phyloP scores from a whole-genome alignment of 2,329 filamentous ascomycete genomes.

The Aspergillus alliaceus region DNA sequence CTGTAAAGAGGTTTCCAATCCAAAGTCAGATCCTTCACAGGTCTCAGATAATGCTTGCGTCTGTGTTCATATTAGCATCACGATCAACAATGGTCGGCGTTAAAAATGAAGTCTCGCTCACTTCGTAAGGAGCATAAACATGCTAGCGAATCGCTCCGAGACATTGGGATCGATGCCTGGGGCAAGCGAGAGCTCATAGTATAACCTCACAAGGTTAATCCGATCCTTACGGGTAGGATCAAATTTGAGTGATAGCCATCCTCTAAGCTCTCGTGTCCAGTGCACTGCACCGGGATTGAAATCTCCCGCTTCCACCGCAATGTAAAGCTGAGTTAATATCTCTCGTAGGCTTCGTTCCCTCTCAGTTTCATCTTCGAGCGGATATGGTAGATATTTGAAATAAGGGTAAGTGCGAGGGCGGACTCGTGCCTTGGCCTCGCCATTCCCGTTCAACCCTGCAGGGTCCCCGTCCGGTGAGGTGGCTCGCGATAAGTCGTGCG shows the following conservation, averaged over 20 bases:
- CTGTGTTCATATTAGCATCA: slow-evolving; percentile 48
- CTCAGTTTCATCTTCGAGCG: slow-evolving; percentile 75
- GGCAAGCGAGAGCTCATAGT: slow-evolving; percentile 89
- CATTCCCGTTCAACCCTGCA: slow-evolving; percentile 51
- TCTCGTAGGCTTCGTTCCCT: slow-evolving; percentile 77
- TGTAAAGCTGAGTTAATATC: slow-evolving; percentile 91
- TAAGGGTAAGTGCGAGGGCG: slow-evolving; percentile 89
- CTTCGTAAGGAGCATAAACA: slow-evolving; percentile 97
- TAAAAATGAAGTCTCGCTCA: slow-evolving; percentile 51
- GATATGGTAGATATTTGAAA: slow-evolving; percentile 84
- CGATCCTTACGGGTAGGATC: slow-evolving; percentile 85
- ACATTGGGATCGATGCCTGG: slow-evolving; percentile 81
- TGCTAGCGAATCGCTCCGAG: slow-evolving; percentile 88
- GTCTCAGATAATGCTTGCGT: slow-evolving; percentile 92
- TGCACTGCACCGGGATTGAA: slow-evolving; percentile 91
- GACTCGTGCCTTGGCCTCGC: slow-evolving; percentile 65
- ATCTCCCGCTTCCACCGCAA: slow-evolving; percentile 86
- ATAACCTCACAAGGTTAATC: slow-evolving; percentile 81
- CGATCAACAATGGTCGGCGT: background rate
- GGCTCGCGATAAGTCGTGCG: slow-evolving; percentile 76
- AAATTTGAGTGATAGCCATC: slow-evolving; percentile 96
- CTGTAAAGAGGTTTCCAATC: slow-evolving; percentile 94
- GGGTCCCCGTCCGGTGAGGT: slow-evolving; percentile 71
- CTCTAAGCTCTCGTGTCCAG: slow-evolving; percentile 94
- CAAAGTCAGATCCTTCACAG: slow-evolving; percentile 81